Evolutionary conservation across 805 yeast species (phyloP).

Genomic region (Schwanniomyces pseudopolymorphus): DNA sequence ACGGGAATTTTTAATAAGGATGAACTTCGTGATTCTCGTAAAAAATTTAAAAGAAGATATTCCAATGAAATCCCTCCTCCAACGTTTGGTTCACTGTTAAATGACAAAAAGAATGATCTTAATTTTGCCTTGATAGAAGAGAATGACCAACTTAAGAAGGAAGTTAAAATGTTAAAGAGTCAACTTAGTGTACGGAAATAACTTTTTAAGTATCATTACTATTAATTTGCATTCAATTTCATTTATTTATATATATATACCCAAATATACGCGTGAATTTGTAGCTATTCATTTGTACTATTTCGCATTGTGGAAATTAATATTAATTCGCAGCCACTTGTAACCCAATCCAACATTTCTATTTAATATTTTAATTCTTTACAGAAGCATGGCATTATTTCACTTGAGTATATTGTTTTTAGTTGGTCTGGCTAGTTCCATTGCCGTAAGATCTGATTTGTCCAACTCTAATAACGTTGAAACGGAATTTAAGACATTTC

Average conservation of each 20-base stretch:
- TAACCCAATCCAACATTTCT: not conserved
- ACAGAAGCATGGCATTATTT: not conserved
- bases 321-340: not conserved
- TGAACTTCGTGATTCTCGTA: not conserved
- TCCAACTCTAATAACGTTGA: not conserved
- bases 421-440: not conserved
- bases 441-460: not conserved
- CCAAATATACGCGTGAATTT: not conserved
- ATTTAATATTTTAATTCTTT: not conserved
- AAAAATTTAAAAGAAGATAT: not conserved
- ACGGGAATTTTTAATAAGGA: not conserved
- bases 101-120: not conserved
- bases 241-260: not conserved
- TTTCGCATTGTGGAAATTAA: not conserved
- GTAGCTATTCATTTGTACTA: not conserved
- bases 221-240: not conserved
- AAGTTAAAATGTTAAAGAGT: not conserved
- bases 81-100: not conserved
- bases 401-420: not conserved
- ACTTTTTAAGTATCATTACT: not conserved
- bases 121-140: not conserved
- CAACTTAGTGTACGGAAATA: not conserved
- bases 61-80: conserved; percentile 1
- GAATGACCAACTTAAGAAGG: not conserved
- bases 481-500: not conserved